A percentile compares a stretch with the other conserved stretches of the same genome.
phyloP scores from a whole-genome alignment of 495 filamentous ascomycete species.

The Penicillium maclennaniae region DNA sequence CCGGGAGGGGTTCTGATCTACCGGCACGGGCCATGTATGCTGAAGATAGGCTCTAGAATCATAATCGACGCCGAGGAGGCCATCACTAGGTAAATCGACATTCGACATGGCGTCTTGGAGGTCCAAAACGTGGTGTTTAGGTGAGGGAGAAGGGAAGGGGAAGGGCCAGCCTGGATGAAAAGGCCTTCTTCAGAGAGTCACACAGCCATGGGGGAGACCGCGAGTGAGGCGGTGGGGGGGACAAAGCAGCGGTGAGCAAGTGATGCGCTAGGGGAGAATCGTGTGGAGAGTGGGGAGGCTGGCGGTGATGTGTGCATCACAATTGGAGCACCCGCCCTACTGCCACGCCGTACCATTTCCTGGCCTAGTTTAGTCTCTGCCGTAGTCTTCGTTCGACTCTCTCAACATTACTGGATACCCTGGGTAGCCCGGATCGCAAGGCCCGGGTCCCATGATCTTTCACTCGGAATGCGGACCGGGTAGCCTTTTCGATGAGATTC shows the following conservation, averaged over 20 bases:
- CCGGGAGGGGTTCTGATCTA: conserved; percentile 37
- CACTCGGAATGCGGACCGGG: conserved; percentile 8
- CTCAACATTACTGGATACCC: neutral
- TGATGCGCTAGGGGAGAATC: conserved; percentile 38
- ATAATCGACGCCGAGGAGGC: conserved; percentile 47
- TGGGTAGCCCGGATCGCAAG: conserved; percentile 3
- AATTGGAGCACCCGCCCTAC: conserved; percentile 3
- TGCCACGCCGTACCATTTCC: conserved; percentile 4
- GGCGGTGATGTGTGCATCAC: conserved; percentile 1
- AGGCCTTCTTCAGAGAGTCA: conserved; percentile 28
- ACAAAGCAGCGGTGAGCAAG: conserved; percentile 49
- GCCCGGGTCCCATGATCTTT: conserved; percentile 6
- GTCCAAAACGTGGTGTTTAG: conserved; percentile 12
- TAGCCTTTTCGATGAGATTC: conserved; percentile 9
- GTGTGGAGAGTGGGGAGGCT: conserved; percentile 26
- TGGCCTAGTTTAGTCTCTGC: neutral
- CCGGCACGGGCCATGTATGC: conserved; percentile 41
- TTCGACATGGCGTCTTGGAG: conserved; percentile 38
- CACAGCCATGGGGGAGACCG: conserved; percentile 28
- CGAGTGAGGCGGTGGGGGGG: conserved; percentile 40
- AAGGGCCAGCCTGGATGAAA: conserved; percentile 30
- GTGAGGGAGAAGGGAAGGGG: conserved; percentile 6
- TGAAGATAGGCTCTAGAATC: conserved; percentile 48
- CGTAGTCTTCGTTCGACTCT: neutral
- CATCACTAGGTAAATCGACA: conserved; percentile 41